Conservation (phyloP, 2,329 filamentous ascomycete genomes). For the Trichothecium sympodiale region DNA sequence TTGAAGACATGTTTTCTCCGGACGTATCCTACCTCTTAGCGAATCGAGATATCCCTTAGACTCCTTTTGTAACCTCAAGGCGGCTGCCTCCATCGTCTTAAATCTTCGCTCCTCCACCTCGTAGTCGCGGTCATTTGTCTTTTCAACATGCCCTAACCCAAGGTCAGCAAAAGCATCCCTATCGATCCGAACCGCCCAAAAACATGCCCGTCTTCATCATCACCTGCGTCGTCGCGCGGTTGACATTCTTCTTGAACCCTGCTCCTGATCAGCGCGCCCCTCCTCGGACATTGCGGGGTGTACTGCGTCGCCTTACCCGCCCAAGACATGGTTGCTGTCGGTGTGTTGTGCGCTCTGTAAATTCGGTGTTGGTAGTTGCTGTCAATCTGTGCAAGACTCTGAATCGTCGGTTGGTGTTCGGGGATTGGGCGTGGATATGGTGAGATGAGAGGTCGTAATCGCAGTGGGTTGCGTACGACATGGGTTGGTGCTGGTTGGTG, state of each 20-base stretch:
- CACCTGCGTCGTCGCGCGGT: slow-evolving; percentile 96
- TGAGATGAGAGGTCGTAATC: not conserved
- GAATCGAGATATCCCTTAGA: slow-evolving; percentile 97
- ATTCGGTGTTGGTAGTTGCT: not conserved
- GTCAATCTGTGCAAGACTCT: not conserved
- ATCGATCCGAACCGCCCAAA: not conserved
- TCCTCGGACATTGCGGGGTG: slow-evolving; percentile 15
- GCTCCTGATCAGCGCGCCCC: slow-evolving; percentile 17
- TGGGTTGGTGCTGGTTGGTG: too few relatives aligned
- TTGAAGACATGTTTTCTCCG: not conserved
- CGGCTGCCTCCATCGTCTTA: slow-evolving; percentile 92
- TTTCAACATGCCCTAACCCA: slow-evolving; percentile 82
- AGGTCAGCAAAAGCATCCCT: not conserved
- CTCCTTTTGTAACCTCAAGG: slow-evolving; percentile 87
- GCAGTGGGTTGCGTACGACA: too few relatives aligned
- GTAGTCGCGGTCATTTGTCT: slow-evolving; percentile 96
- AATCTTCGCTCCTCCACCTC: slow-evolving; percentile 97
- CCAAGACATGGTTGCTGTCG: slow-evolving; percentile 50
- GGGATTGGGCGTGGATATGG: not conserved
- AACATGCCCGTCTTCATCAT: slow-evolving; percentile 94
- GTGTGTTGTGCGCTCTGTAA: slow-evolving; percentile 6
- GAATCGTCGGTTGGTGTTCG: too few relatives aligned
- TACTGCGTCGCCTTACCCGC: slow-evolving; percentile 38
- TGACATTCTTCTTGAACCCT: slow-evolving; percentile 78
- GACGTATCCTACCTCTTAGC: slow-evolving; percentile 54